Conservation (phyloP, 1,284 basidiomycete species). For the Xerocomus cyaneibrunnescens region DNA sequence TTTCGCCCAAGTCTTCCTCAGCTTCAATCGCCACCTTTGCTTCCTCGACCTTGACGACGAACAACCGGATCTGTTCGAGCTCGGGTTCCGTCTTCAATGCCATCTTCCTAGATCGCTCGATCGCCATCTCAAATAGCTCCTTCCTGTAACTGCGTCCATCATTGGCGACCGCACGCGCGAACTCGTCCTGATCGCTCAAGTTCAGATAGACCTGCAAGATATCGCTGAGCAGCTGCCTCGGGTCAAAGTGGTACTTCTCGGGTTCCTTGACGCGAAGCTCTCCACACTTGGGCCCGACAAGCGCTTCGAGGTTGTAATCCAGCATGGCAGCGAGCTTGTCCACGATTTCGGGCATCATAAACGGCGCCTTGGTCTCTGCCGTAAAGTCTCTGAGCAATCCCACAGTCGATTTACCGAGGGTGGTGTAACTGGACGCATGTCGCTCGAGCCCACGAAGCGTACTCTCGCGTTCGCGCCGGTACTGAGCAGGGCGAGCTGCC, state of each 20-base stretch:
- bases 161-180: conserved; percentile 86
- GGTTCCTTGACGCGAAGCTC: conserved; percentile 86
- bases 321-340: conserved; percentile 96
- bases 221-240: conserved; percentile 80
- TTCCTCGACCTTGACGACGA: conserved; percentile 86
- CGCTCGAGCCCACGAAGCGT: conserved; percentile 79
- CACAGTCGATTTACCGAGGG: conserved; percentile 86
- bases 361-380: conserved; percentile 87
- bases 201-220: conserved; percentile 93
- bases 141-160: conserved; percentile 93
- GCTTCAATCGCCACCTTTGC: conserved; percentile 75
- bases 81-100: conserved; percentile 81
- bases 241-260: conserved; percentile 90
- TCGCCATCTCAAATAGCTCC: conserved; percentile 83
- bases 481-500: conserved; percentile 62
- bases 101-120: conserved; percentile 64
- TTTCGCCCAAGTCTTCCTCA: conserved; percentile 91
- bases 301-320: conserved; percentile 89
- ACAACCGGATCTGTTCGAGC: conserved; percentile 68
- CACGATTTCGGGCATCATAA: conserved; percentile 97
- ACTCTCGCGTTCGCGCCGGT: conserved; percentile 85
- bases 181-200: conserved; percentile 76
- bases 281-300: conserved; percentile 85
- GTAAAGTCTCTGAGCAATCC: conserved; percentile 91
- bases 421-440: conserved; percentile 83